phyloP scores from a whole-genome alignment of 805 yeast genomes.

The Ogataea parapolymorpha region DNA sequence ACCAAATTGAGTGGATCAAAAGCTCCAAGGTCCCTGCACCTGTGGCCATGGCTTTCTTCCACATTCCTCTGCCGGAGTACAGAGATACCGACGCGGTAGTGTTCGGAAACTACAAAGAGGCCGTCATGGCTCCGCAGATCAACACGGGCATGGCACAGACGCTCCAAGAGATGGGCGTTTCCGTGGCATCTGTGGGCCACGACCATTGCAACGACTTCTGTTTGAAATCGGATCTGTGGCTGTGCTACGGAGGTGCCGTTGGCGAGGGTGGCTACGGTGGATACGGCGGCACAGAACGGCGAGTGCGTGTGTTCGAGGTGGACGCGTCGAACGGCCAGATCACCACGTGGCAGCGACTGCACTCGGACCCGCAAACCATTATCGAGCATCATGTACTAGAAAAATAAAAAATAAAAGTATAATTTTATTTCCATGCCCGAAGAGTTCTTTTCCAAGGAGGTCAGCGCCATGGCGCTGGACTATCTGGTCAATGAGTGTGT shows the following conservation, averaged over 20 bases:
- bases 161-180: slow-evolving; percentile 64
- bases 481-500: slow-evolving; percentile 72
- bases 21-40: slow-evolving; percentile 35
- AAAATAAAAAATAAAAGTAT: slow-evolving; percentile 2
- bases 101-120: slow-evolving; percentile 70
- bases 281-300: slow-evolving; percentile 80
- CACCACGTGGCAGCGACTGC: slow-evolving; percentile 70
- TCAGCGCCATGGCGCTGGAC: slow-evolving; percentile 57
- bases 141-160: slow-evolving; percentile 64
- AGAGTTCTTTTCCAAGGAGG: slow-evolving; percentile 33
- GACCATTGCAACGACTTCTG: slow-evolving; percentile 96
- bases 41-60: slow-evolving; percentile 86
- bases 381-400: slow-evolving; percentile 12
- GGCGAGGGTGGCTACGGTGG: slow-evolving; percentile 98
- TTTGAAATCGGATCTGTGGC: slow-evolving; percentile 62
- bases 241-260: slow-evolving; percentile 90
- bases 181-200: slow-evolving; percentile 82
- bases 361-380: slow-evolving; percentile 44
- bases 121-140: slow-evolving; percentile 70
- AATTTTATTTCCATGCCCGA: slow-evolving; percentile 4
- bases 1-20: slow-evolving; percentile 19
- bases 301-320: slow-evolving; percentile 70
- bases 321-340: slow-evolving; percentile 48
- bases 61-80: slow-evolving; percentile 90
- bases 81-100: slow-evolving; percentile 38